Base-by-base conservation (phyloP, 177 flowering plant species). In the Vitis hybrid region DNA sequence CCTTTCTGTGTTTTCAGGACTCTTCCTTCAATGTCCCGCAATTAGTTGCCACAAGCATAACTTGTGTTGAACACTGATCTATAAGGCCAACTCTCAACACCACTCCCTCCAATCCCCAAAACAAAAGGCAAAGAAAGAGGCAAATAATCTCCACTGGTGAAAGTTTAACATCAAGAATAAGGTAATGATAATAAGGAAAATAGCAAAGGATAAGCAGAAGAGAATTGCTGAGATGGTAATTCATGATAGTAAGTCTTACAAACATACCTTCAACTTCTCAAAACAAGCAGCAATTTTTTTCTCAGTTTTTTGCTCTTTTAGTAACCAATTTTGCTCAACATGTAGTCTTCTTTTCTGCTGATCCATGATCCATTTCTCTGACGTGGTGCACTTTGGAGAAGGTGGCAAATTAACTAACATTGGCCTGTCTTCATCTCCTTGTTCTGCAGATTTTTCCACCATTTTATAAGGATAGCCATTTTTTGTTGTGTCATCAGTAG, bases 361-460 rank as follows among this genome's bases (percentile, higher is more conserved):
- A 73, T 82, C 92, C 87, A 86, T 81, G 56, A 96, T 83, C 95
- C 97, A 93, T 79, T 86, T 93, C 77, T 92, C 97, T 31, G 87
- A 80, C 70, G 90, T 88, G 14, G 95, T 90, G 69, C 87, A 80
- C 82, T 82, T 89, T 51, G 94, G 91, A 67, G 94, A 82, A 60
- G 84, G 79, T 51, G 80, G 79, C 57, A 78, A 66, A 64, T 79
- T 84, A 61, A 73, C 60, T 58, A 74, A 62, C 5, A 74, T 31
- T 49, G 80, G 80, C 51, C 31, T 66, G 52, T 84, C 80, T 26
- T 84, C 91, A 33, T 81, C 88, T 68, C 80, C 87, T 59, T 70
- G 77, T 10, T 83, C 91, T 16, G 77, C 53, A 64, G 68, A 64
- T 69, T 70, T 73, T 66, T 75, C 85, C 56, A 51, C 14, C 39